phyloP scores from a whole-genome alignment of 768 basidiomycete species.

The Auriculariales sp. region DNA sequence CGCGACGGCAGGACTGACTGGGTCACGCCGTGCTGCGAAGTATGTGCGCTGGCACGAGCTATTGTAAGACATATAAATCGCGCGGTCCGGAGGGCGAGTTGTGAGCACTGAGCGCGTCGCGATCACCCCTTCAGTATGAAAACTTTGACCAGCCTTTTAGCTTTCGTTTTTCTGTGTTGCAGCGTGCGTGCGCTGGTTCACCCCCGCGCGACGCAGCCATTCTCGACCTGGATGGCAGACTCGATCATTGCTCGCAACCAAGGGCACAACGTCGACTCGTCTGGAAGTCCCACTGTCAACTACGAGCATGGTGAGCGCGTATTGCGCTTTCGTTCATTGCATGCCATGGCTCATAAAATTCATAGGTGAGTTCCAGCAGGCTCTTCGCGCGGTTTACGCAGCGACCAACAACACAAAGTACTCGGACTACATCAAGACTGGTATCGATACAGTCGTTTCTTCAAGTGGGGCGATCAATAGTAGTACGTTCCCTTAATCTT shows the following conservation, averaged over 20 bases:
- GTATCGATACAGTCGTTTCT: conserved; percentile 24
- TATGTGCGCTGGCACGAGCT: no score
- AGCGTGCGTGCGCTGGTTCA: not conserved
- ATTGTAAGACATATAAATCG: no score
- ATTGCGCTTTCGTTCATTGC: no score
- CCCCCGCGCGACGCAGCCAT: not conserved
- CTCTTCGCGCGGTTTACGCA: conserved; percentile 24
- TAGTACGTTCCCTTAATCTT: no score
- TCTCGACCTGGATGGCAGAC: conserved; percentile 25
- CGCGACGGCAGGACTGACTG: no score
- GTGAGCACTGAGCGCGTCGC: no score
- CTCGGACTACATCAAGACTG: conserved; percentile 25
- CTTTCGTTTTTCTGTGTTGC: not conserved
- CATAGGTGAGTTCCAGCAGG: conserved; percentile 28
- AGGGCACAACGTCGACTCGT: conserved; percentile 24
- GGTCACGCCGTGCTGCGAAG: no score
- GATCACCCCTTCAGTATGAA: no score
- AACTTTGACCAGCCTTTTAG: no score
- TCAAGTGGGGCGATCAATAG: conserved; percentile 25
- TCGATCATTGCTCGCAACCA: conserved; percentile 29
- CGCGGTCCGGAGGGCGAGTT: no score
- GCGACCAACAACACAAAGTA: conserved; percentile 26
- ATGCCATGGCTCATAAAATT: no score
- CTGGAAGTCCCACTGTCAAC: conserved; percentile 20
- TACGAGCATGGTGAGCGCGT: conserved; percentile 30